Evolutionary conservation across 83 land plant genomes (phyloP).

Genomic region (Picea mariana): DNA sequence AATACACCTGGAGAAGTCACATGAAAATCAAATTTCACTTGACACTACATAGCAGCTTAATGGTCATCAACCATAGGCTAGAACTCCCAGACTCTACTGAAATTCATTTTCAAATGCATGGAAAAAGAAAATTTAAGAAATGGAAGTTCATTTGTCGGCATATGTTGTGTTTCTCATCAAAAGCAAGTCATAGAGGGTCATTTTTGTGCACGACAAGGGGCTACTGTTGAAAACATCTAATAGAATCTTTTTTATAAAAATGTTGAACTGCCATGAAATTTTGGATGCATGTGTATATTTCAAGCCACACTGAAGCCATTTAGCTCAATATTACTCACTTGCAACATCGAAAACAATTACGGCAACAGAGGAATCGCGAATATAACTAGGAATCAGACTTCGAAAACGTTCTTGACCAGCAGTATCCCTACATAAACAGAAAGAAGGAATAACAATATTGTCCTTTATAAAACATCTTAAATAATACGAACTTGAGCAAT

Average conservation of each 20-base stretch:
- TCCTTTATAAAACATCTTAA: background rate
- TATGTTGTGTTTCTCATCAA: background rate
- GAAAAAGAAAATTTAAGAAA: too few species aligned
- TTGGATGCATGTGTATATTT: background rate
- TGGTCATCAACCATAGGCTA: too few species aligned
- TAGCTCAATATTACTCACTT: conserved; percentile 41
- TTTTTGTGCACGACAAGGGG: background rate
- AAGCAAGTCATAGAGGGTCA: background rate
- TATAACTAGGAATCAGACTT: conserved; percentile 90
- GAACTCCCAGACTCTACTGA: too few species aligned
- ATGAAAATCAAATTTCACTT: background rate
- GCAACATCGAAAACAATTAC: conserved; percentile 85
- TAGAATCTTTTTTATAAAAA: background rate
- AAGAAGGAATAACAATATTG: background rate
- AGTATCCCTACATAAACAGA: conserved; percentile 62
- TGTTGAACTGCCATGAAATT: background rate
- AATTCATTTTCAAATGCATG: too few species aligned
- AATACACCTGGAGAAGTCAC: background rate
- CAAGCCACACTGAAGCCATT: background rate
- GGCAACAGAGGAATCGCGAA: conserved; percentile 85
- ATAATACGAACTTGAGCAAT: background rate
- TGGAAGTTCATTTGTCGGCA: too few species aligned
- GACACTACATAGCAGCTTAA: background rate
- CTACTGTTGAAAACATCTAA: background rate
- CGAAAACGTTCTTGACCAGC: conserved; percentile 89